Percentiles rank a stretch among this genome's conserved stretches.
These are phyloP conservation scores for Neurospora sp. DNA, from an alignment of 2,329 filamentous ascomycete genomes.

Conservation along the genomic window DNA sequence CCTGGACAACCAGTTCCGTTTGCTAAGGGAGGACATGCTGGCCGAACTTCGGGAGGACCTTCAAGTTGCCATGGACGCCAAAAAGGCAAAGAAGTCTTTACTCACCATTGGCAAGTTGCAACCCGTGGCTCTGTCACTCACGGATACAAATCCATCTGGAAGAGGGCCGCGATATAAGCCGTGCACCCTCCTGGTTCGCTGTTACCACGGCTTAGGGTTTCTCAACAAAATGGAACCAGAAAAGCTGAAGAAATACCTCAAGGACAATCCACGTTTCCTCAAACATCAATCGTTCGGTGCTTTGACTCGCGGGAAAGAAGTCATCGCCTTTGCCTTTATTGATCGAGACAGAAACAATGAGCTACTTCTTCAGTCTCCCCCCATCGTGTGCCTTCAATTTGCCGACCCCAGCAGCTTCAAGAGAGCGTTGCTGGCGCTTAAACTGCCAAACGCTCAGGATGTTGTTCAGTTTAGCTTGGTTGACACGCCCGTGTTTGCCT, in stretches of 20 bases:
- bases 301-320: conserved; percentile 37
- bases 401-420: conserved; percentile 33
- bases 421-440: conserved; percentile 35
- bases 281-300: conserved; percentile 53
- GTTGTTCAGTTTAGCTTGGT: conserved; percentile 43
- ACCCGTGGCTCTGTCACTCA: conserved; percentile 7
- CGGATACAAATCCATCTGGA: conserved; percentile 3
- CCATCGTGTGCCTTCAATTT: conserved; percentile 43
- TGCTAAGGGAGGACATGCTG: conserved; percentile 62
- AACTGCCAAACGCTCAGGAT: conserved; percentile 12
- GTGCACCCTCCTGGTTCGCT: conserved; percentile 31
- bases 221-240: conserved; percentile 22
- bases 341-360: conserved; percentile 31
- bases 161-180: conserved; percentile 17
- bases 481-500: conserved; percentile 57
- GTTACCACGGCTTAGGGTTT: conserved; percentile 32
- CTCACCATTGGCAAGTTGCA: conserved; percentile 1
- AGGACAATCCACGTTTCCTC: conserved; percentile 38
- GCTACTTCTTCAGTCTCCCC: conserved; percentile 31
- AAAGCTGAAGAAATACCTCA: conserved; percentile 34
- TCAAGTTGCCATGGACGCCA: conserved; percentile 37
- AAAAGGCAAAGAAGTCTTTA: conserved; percentile 30
- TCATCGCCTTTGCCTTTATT: conserved; percentile 51
- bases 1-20: conserved; percentile 61
- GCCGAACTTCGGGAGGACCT: conserved; percentile 54